These are phyloP conservation scores for Pestalotiopsis sp. DNA, from an alignment of 2,329 filamentous ascomycete genomes.

Conservation along the genomic window DNA sequence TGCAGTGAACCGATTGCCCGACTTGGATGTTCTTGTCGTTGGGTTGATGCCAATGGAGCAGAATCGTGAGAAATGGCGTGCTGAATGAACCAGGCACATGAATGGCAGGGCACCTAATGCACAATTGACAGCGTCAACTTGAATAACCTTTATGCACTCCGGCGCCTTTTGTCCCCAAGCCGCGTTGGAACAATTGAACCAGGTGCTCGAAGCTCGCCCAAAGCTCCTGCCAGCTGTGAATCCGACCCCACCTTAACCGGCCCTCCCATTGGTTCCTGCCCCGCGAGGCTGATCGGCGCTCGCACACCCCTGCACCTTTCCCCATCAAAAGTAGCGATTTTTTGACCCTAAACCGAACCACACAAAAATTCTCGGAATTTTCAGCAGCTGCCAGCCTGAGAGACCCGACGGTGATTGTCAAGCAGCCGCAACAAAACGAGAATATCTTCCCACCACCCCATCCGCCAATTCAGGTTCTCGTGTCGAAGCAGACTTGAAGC, in stretches of 20 bases:
- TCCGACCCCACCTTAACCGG: not conserved
- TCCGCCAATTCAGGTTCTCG: constrained; percentile 26
- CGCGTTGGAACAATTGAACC: not conserved
- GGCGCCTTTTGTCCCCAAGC: no score
- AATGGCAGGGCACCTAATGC: not conserved
- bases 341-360: constrained; percentile 53
- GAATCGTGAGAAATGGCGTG: no score
- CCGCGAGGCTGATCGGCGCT: constrained; percentile 22
- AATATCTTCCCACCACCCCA: constrained; percentile 41
- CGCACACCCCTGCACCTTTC: constrained; percentile 3
- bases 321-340: constrained; percentile 17
- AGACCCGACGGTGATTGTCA: constrained; percentile 43
- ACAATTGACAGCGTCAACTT: not conserved
- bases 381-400: constrained; percentile 20
- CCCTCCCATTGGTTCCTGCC: constrained; percentile 29
- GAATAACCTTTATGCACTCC: not conserved
- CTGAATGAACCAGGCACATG: no score
- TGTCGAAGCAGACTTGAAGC: constrained; percentile 18
- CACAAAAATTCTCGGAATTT: constrained; percentile 44
- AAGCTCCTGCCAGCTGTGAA: constrained; percentile 7
- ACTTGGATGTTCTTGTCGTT: no score
- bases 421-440: constrained; percentile 15
- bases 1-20: no score
- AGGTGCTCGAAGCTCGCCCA: not conserved
- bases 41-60: no score